Conservation (phyloP, 441 rosid species). For the Populus tomentosa region DNA sequence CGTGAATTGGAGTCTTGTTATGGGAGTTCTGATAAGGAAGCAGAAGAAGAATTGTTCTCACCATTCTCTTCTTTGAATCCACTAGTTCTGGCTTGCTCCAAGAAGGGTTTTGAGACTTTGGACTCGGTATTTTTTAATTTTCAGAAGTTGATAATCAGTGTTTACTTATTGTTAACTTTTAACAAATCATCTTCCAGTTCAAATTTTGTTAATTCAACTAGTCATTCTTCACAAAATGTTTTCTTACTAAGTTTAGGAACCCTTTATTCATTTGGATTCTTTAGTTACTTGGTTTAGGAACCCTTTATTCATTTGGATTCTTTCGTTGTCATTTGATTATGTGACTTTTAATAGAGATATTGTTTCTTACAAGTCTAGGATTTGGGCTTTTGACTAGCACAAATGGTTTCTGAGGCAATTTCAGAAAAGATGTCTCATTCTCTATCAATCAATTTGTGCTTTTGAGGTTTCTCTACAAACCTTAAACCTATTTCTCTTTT, state of each 20-base stretch:
- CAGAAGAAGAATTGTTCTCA: slow-evolving; percentile 65
- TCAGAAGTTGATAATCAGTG: background rate
- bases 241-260: background rate
- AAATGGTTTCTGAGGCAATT: background rate
- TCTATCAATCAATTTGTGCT: background rate
- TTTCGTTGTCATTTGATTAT: background rate
- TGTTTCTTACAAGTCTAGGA: background rate
- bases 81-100: slow-evolving; percentile 77
- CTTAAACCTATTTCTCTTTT: background rate
- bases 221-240: background rate
- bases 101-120: slow-evolving; percentile 83
- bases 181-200: background rate
- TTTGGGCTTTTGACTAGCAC: background rate
- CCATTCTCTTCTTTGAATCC: slow-evolving; percentile 83
- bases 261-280: background rate
- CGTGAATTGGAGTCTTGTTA: slow-evolving; percentile 67
- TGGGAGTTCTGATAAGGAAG: slow-evolving; percentile 37
- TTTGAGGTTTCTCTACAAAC: background rate
- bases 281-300: background rate
- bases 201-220: background rate
- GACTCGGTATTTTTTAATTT: slow-evolving; percentile 54
- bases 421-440: background rate
- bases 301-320: background rate
- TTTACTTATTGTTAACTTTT: background rate
- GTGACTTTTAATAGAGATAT: background rate